Base-by-base conservation (phyloP, 768 basidiomycete genomes). In the Tylopilus sp. region DNA sequence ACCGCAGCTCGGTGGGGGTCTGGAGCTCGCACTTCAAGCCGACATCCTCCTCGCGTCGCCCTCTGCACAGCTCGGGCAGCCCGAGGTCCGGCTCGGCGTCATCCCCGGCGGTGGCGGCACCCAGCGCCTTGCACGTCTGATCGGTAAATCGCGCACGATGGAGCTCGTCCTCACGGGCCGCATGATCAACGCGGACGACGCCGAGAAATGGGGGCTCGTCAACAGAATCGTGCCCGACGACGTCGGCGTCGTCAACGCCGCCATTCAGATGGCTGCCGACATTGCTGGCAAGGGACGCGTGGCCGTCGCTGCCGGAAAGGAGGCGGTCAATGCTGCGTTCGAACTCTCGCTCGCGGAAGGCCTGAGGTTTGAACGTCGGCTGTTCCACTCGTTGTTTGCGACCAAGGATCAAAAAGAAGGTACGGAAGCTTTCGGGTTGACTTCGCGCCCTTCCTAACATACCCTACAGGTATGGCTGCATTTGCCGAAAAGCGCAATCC, bases 381-480 rank as follows among this genome's bases (percentile, higher is more conserved):
- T 94, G 39, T 98, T 98, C 85, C 89, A 98, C 59, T 77, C 82
- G 36, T 72, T 94, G 52, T 98, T 99, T 61, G 93, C 93, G 5
- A 97, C 97, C 17, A 81, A 85, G 47, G 94, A 95, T 67, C 93
- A 95, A 73, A 95, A 95, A 75, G 94, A 95, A 73, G 94, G 92
- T 87, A 60, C 11, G 3, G 28, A 53, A 86, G 71, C 17, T 30
- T 41, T 36, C 36, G 2, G 22, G 33, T 10, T 36, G 15, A 33
- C 23, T 11, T 22, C 6, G 3, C 25, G 33, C 26, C 25, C 18
- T 8, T 36, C 18, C 51, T 26, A 18, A 52, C 38, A 43, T 22
- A 58, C 33, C 40, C 23, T 22, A 40, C 58, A 95, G 95, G 95
- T 18, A 99, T 98, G 95, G 67, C 76, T 21, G 95, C 95, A 20